Evolutionary conservation across 108 stramenopile genomes (phyloP).

Genomic region (Epithemia pelagica): DNA sequence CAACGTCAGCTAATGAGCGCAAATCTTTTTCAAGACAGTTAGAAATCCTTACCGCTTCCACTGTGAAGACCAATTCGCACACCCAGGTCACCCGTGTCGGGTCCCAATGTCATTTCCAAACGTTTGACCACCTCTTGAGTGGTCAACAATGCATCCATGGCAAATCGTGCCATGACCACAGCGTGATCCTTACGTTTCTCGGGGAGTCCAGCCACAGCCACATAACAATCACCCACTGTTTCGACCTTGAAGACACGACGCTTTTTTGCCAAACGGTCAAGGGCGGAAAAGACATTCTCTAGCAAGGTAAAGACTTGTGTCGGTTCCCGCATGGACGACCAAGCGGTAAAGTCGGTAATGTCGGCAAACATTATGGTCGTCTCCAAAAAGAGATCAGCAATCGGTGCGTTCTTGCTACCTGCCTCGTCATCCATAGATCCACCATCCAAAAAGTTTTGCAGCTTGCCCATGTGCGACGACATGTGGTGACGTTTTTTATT

Average conservation of each 20-base stretch:
- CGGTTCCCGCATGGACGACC: conserved; percentile 17
- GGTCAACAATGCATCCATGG: conserved; percentile 17
- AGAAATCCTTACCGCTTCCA: neutral
- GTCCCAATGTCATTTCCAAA: conserved; percentile 6
- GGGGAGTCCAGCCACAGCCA: conserved; percentile 11
- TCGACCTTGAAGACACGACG: conserved; percentile 24
- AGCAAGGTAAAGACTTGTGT: conserved; percentile 26
- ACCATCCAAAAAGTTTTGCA: neutral
- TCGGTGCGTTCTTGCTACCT: neutral
- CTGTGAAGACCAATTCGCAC: neutral
- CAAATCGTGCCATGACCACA: conserved; percentile 22
- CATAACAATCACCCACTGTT: conserved; percentile 38
- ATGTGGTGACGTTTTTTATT: neutral
- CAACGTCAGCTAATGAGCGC: neutral
- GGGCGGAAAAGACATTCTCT: conserved; percentile 22
- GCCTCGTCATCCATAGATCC: conserved; percentile 2
- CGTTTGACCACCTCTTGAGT: conserved; percentile 12
- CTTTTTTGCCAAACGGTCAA: conserved; percentile 26
- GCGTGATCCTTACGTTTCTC: conserved; percentile 14
- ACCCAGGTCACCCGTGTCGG: conserved; percentile 1
- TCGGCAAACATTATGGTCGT: conserved; percentile 11
- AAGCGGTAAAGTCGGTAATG: conserved; percentile 12
- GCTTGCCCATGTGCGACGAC: neutral
- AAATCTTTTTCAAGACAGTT: neutral
- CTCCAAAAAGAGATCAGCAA: conserved; percentile 11